Base-by-base conservation (phyloP, 1,284 basidiomycete species). In the Sporisorium sorghi region DNA sequence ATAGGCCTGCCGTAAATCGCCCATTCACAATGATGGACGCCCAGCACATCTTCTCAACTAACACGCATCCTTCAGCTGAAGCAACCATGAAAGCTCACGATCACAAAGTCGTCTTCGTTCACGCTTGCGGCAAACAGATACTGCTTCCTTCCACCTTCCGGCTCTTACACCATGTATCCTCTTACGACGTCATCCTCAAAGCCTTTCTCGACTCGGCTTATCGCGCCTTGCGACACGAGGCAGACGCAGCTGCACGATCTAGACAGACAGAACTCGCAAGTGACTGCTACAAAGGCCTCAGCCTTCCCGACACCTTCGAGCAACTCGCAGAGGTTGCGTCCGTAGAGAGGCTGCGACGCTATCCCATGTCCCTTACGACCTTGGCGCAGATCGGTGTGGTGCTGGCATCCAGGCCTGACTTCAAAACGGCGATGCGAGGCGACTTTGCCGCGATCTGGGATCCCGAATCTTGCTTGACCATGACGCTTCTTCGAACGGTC, bases 361-460 rank as follows among this genome's bases (percentile, higher is more conserved):
- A 40, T 17, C 33, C 58, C 1, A 33, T 63, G 33, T 57, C 67
- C 23, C 54, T 74, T 2, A 74, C 72, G 9, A 70, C 67, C 12
- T 30, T 74, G 32, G 59, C 44, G 2, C 63, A 66, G 24, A 15
- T 67, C 19, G 63, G 35, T 5, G 39, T 60, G 19, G 63, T 61
- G 26, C 51, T 70, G 14, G 44, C 50, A 21, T 37, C 56, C 2
- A 48, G 57, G 32, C 35, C 57, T 24, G 67, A 70, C 48, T 50
- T 59, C 54, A 56, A 49, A 11, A 49, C 67, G 44, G 67, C 67
- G 39, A 59, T 70, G 67, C 49, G 46, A 47, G 44, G 39, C 50
- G 52, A 63, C 24, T 51, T 70, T 50, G 59, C 58, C 4, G 66
- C 72, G 2, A 33, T 67, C 23, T 70, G 66, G 65, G 71, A 73